These are phyloP conservation scores for Aspergillus saccharolyticus DNA, from an alignment of 495 filamentous ascomycete genomes.

Conservation along the genomic window DNA sequence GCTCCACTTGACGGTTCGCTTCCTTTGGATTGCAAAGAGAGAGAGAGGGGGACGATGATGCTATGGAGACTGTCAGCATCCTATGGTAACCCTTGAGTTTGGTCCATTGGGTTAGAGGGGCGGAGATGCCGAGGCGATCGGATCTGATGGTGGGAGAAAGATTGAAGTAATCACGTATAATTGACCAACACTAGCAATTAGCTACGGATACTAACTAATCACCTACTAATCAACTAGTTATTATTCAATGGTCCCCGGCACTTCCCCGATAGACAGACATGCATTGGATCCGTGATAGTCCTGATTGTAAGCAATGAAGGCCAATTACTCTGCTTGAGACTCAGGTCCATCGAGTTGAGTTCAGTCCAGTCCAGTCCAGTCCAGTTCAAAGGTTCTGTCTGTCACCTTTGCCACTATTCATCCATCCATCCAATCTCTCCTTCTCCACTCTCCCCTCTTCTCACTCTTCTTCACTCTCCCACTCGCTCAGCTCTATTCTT, in stretches of 20 bases:
- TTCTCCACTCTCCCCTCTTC: neutral
- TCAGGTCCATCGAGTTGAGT: neutral
- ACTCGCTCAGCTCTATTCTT: neutral
- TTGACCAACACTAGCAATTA: too few species aligned
- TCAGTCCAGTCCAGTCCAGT: neutral
- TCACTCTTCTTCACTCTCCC: neutral
- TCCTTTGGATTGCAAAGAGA: neutral
- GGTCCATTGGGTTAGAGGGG: neutral
- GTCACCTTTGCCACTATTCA: neutral
- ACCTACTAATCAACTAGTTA: too few species aligned
- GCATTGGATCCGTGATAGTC: neutral
- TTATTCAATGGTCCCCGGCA: neutral
- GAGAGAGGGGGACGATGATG: too few species aligned
- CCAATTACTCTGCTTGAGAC: neutral
- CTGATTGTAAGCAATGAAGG: neutral
- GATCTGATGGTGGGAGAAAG: neutral
- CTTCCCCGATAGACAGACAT: neutral
- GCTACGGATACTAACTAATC: too few species aligned
- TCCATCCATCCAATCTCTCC: neutral
- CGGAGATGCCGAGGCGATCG: neutral
- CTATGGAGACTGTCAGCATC: too few species aligned
- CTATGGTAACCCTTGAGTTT: too few species aligned
- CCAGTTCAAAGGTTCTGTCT: too few species aligned
- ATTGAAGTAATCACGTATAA: neutral
- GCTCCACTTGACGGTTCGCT: neutral